Evolutionary conservation across 805 yeast genomes (phyloP), one percentile per base, ranked within the genome.

Genomic region (Wickerhamiella spandovensis): DNA sequence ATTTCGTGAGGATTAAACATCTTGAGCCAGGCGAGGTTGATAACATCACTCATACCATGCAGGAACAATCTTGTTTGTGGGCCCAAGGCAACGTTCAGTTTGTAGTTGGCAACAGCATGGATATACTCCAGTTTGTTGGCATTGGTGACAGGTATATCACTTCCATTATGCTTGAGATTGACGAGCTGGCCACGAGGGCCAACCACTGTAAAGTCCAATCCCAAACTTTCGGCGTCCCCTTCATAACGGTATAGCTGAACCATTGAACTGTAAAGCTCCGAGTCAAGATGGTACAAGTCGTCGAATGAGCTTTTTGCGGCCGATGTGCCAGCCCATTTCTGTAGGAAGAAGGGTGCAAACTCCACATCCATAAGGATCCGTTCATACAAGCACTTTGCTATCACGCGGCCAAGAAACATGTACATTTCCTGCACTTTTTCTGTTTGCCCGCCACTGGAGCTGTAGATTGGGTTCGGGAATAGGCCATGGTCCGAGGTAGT

Each of bases 351-450:
- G 1, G 90, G 84, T 0, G 97, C 88, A 72, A 90, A 89, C 17
- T 79, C 75, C 22, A 85, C 76, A 64, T 89, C 95, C 7, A 90
- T 77, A 54, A 90, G 69, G 3, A 88, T 81, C 48, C 79, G 79
- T 50, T 86, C 95, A 62, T 85, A 87, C 2, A 90, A 68, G 60
- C 97, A 89, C 62, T 88, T 90, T 1, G 97, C 98, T 44, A 90
- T 72, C 5, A 88, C 70, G 68, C 74, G 80, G 0, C 98, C 98
- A 56, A 89, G 64, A 58, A 89, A 89, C 58, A 48, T 73, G 72
- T 39, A 74, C 59, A 28, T 61, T 20, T 38, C 47, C 15, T 46
- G 45, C 5, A 52, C 32, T 20, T 49, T 54, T 35, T 22, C 43
- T 2, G 51, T 45, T 2, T 28, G 17, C 5, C n/a, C 3, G 7